These are phyloP conservation scores for Tetracladium setigerum DNA, from an alignment of 495 filamentous ascomycete species.

Conservation along the genomic window DNA sequence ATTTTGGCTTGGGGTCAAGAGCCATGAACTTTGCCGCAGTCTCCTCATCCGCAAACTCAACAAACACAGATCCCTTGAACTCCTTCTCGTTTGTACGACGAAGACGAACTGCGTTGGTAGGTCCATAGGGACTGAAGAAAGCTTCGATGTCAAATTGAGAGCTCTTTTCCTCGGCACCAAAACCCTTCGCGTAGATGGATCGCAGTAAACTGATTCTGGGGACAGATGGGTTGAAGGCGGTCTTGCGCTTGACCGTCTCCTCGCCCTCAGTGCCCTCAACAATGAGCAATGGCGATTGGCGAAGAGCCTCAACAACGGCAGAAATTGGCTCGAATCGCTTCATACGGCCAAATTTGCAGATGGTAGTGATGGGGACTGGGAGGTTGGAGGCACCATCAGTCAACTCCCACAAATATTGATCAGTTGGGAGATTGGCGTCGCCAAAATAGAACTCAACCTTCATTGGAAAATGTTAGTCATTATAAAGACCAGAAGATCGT, in stretches of 20 bases:
- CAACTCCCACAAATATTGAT: conserved; percentile 75
- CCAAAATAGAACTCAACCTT: conserved; percentile 98
- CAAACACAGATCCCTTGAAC: conserved; percentile 94
- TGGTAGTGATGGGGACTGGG: conserved; percentile 62
- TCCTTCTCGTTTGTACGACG: conserved; percentile 59
- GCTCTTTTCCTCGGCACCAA: conserved; percentile 65
- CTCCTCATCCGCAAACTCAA: conserved; percentile 76
- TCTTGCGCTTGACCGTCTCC: conserved; percentile 68
- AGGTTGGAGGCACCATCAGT: conserved; percentile 73
- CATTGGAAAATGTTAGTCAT: conserved; percentile 2
- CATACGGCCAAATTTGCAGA: conserved; percentile 91
- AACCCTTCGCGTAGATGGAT: conserved; percentile 66
- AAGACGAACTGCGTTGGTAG: conserved; percentile 76
- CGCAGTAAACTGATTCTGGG: conserved; percentile 23
- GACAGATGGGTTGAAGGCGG: conserved; percentile 40
- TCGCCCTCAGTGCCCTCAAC: conserved; percentile 52
- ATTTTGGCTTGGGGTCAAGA: conserved; percentile 73
- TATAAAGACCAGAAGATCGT: conserved; percentile 5
- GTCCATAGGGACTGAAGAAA: conserved; percentile 79
- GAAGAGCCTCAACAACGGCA: conserved; percentile 74
- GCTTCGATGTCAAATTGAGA: conserved; percentile 89
- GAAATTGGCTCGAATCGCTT: conserved; percentile 76
- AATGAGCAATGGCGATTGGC: conserved; percentile 60
- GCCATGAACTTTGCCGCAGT: conserved; percentile 68
- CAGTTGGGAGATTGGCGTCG: conserved; percentile 80